These are phyloP conservation scores for Bisporella sp. DNA, from an alignment of 2,329 filamentous ascomycete species.

Conservation along the genomic window DNA sequence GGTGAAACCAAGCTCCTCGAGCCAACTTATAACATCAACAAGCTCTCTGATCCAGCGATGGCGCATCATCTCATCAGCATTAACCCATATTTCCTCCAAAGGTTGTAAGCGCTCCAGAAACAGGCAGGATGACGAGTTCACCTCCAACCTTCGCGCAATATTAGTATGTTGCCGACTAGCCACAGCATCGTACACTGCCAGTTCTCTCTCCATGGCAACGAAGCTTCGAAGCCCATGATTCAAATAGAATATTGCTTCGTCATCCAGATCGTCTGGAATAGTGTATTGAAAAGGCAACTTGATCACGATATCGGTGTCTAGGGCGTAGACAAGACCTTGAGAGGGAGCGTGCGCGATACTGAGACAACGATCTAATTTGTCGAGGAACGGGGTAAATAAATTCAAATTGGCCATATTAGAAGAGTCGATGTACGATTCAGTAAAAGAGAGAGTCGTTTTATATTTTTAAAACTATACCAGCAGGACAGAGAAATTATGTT, in stretches of 20 bases:
- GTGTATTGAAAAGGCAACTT: conserved; percentile 10
- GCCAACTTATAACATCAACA: conserved; percentile 6
- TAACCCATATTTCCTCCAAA: conserved; percentile 4
- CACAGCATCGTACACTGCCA: no score
- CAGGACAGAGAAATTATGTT: no score
- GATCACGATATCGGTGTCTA: conserved; percentile 8
- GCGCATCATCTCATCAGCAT: conserved; percentile 6
- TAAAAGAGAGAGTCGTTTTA: no score
- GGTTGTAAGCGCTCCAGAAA: conserved; percentile 7
- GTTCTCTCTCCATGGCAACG: conserved; percentile 9
- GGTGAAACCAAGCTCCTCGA: conserved; percentile 8
- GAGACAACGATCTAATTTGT: conserved; percentile 9
- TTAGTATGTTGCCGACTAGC: no score
- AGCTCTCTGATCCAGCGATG: conserved; percentile 8
- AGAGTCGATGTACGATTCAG: conserved; percentile 4
- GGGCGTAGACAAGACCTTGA: conserved; percentile 8
- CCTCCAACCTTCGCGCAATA: no score
- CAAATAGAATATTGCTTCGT: conserved; percentile 7
- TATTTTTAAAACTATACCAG: no score
- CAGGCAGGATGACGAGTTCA: no score
- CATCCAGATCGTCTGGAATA: conserved; percentile 6
- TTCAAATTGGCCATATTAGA: no score
- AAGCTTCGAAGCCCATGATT: conserved; percentile 7
- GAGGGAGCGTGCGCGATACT: conserved; percentile 8
- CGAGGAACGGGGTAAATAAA: conserved; percentile 8